A percentile compares a stretch with the other conserved stretches of the same genome.
phyloP scores from a whole-genome alignment of 2,329 filamentous ascomycete species.

The Aspergillus fischeri region DNA sequence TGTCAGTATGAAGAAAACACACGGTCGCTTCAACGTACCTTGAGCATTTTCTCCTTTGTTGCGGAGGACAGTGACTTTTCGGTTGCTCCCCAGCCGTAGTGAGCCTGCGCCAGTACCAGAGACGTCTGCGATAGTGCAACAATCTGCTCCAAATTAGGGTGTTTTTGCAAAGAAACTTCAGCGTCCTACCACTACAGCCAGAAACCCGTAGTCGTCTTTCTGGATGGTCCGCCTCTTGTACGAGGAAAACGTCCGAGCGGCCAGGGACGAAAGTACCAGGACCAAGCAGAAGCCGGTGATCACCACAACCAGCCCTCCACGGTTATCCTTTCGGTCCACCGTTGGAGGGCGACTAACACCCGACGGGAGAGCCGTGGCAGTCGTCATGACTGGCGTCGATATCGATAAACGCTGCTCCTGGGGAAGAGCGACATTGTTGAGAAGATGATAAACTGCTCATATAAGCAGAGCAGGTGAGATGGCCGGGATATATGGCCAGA shows the following conservation, averaged over 20 bases:
- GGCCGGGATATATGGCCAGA: neutral
- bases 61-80: conserved; percentile 16
- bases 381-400: conserved; percentile 1
- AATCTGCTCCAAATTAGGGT: conserved; percentile 16
- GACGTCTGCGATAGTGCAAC: conserved; percentile 35
- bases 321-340: conserved; percentile 34
- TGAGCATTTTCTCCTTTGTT: conserved; percentile 26
- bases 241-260: conserved; percentile 39
- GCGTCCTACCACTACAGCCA: conserved; percentile 25
- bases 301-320: conserved; percentile 40
- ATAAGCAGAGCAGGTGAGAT: neutral
- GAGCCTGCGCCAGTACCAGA: conserved; percentile 35
- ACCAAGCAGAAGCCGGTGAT: conserved; percentile 36
- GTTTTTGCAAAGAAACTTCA: neutral
- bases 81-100: conserved; percentile 39
- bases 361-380: conserved; percentile 3
- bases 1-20: neutral
- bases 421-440: neutral
- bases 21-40: conserved; percentile 23
- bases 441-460: neutral
- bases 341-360: conserved; percentile 32
- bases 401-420: neutral
- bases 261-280: conserved; percentile 37
- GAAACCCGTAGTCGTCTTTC: conserved; percentile 34
- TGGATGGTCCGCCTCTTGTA: conserved; percentile 26